Base-by-base conservation (phyloP, 257 asterid species). In the Avicennia marina region DNA sequence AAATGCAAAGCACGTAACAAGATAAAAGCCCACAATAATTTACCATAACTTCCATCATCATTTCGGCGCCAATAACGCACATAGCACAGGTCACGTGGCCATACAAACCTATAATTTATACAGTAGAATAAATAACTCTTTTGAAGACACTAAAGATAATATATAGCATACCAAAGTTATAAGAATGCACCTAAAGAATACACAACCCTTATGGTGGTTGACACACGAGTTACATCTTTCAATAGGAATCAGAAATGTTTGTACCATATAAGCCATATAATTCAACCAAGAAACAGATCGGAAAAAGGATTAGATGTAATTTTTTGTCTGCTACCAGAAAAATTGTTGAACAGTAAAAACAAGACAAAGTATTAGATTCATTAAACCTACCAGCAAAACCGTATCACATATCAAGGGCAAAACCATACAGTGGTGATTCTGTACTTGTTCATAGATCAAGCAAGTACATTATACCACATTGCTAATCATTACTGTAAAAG, bases 11-110 rank as follows among this genome's bases (percentile, higher is more conserved):
- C 45, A 76, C 52, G 58, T 43, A 34, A 59, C 42, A 46, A 56
- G 13, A 21, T 60, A 57, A 24, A 67, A 46, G 60, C 66, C 58
- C 56, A 59, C 64, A 52, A 43, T 40, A 24, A 53, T 58, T 75
- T 81, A 90, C 98, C 98, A 72, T 90, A 90, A 73, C 98, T 90
- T 17, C 98, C 98, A 62, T 90, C 98, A 79, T 90, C 98, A 76
- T 87, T 90, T 53, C 98, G 84, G 58, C 96, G 98, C 98, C 98
- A 90, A 54, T 90, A 90, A 53, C 98, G 94, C 53, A 90, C 94
- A 71, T 90, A 90, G 78, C 98, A 90, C 63, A 90, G 87, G 65
- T 90, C 98, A 61, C 98, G 96, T 41, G 98, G 96, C 98, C 98
- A 90, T 26, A 87, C 81, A 62, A 90, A 62, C 83, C 98, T 90